Evolutionary conservation across 2,329 filamentous ascomycete species (phyloP), one percentile per base, ranked within the genome.

Genomic region (Botryosphaeria dothidea): DNA sequence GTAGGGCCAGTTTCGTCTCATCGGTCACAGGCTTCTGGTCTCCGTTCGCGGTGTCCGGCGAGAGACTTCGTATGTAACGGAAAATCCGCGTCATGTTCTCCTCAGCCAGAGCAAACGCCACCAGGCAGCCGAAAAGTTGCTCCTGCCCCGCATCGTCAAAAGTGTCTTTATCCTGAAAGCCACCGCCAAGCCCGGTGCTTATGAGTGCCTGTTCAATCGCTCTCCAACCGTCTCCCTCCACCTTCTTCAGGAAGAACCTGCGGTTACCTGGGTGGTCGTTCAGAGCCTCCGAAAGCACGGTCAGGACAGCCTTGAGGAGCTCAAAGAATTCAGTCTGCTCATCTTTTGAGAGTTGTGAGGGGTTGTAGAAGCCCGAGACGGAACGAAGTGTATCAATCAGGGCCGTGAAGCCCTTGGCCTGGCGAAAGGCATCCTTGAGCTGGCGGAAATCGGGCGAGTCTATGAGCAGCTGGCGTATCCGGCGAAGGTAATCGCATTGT

Each of bases 191-290:
- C 36, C 90, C 86, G 75, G 89, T 88, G 75, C 87, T 88, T 67
- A 85, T 86, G 79, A 93, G 85, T 5, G 86, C 86, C 73, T 91
- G 86, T 72, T 95, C 89, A 63, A 97, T 76, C 7, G 88, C 86
- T 68, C 88, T 84, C 89, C 92, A 96, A 3, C 94, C 93, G 65
- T 89, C 91, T 23, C 87, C 88, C 66, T 91, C 86, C 31, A 96
- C 87, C 69, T 88, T 85, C 69, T 88, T 89, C 66, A 88, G 86
- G 75, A 98, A 98, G 80, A 94, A 97, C 70, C 91, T 87, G 72
- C 90, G 86, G 78, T 98, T 99, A 21, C 93, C 94, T 52, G 90
- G 84, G 76, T 98, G 93, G 51, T 88, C 88, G 62, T 88, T 86
- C 69, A 99, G 85, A 15, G 88, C 88, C 54, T 90, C 89, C 1